Percentiles rank a stretch among this genome's conserved stretches.
These are phyloP conservation scores for Exophiala sideris DNA, from an alignment of 2,329 filamentous ascomycete species.

Conservation along the genomic window DNA sequence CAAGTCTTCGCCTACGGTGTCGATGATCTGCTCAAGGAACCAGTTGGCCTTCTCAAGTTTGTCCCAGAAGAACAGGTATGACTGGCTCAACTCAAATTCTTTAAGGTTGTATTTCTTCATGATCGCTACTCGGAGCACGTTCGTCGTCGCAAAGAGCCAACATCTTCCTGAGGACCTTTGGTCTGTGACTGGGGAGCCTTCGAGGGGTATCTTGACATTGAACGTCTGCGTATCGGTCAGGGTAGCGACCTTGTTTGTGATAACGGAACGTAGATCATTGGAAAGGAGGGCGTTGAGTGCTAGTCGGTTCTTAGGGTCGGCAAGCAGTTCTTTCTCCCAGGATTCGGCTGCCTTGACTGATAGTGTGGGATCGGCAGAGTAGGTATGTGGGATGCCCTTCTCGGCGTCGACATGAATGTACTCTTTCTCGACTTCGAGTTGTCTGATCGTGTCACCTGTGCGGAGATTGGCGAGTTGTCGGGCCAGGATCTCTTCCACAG, in stretches of 20 bases:
- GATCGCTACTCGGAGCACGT: conserved; percentile 82
- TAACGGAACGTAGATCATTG: conserved; percentile 62
- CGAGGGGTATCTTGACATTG: conserved; percentile 77
- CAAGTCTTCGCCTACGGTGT: conserved; percentile 67
- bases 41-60: conserved; percentile 90
- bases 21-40: conserved; percentile 79
- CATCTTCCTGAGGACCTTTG: conserved; percentile 78
- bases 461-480: conserved; percentile 39
- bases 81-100: conserved; percentile 79
- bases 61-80: conserved; percentile 90
- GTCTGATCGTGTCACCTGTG: conserved; percentile 34
- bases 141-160: conserved; percentile 91
- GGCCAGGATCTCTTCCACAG: conserved; percentile 36
- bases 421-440: conserved; percentile 44
- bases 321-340: conserved; percentile 62
- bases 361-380: conserved; percentile 38
- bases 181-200: conserved; percentile 80
- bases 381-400: conserved; percentile 34
- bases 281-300: conserved; percentile 70
- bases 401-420: conserved; percentile 53
- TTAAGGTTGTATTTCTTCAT: conserved; percentile 79
- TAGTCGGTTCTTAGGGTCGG: conserved; percentile 68
- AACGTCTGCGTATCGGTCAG: conserved; percentile 74
- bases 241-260: conserved; percentile 61
- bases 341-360: conserved; percentile 50